phyloP scores from a whole-genome alignment of 768 basidiomycete species.

The Leccinum uliginosum region DNA sequence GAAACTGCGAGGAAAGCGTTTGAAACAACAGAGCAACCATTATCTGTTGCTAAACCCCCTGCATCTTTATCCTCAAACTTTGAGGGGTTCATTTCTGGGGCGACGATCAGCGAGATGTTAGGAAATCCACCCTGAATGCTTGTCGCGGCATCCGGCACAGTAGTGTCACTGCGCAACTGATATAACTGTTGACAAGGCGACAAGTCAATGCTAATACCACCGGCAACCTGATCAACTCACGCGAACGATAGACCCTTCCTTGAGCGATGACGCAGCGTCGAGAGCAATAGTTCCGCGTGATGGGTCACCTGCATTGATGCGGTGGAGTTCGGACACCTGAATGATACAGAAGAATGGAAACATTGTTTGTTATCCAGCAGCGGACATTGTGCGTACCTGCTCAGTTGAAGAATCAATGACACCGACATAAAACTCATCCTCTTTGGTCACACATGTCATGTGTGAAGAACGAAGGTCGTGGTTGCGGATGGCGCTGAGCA shows the following conservation, averaged over 20 bases:
- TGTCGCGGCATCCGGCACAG: neutral
- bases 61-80: neutral
- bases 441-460: conserved; percentile 37
- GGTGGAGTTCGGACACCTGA: conserved; percentile 46
- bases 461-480: conserved; percentile 27
- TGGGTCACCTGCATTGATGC: conserved; percentile 68
- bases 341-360: neutral
- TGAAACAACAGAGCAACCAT: neutral
- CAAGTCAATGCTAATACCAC: neutral
- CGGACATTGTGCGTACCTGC: conserved; percentile 2
- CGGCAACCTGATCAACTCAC: conserved; percentile 27
- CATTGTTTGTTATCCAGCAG: neutral
- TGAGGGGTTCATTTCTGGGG: conserved; percentile 16
- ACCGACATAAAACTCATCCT: conserved; percentile 58
- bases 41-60: neutral
- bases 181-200: conserved; percentile 36
- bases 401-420: conserved; percentile 24
- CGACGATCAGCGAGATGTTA: conserved; percentile 22
- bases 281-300: conserved; percentile 65
- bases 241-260: conserved; percentile 47
- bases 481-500: conserved; percentile 50
- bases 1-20: conserved; percentile 44
- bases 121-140: conserved; percentile 3
- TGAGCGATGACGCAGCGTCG: conserved; percentile 48
- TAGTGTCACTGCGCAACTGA: conserved; percentile 31